Evolutionary conservation across 192 early-diverging fungal species (phyloP).

Genomic region (Chytriomyces hyalinus): DNA sequence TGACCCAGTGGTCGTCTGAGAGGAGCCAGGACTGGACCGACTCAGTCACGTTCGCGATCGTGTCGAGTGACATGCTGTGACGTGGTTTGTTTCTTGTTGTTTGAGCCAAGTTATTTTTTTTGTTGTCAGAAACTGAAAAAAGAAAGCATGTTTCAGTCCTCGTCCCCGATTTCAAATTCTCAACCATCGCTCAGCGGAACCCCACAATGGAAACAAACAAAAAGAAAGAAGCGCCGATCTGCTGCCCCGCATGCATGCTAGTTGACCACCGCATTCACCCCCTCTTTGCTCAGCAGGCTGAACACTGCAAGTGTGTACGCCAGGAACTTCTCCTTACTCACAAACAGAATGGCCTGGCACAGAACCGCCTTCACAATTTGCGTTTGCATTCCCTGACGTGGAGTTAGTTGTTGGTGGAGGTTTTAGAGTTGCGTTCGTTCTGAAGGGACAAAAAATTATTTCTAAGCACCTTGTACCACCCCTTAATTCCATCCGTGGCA

Average conservation of each 20-base stretch:
- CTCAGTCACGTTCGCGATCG: neutral
- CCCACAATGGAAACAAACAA: too few relatives aligned
- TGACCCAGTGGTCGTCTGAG: constrained; percentile 26
- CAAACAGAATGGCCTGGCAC: constrained; percentile 96
- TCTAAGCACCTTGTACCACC: constrained; percentile 87
- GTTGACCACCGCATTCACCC: neutral
- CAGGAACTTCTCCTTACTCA: constrained; percentile 92
- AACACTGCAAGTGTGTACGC: constrained; percentile 72
- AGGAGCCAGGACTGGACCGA: constrained; percentile 13
- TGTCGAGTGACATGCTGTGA: neutral
- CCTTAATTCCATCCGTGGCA: constrained; percentile 78
- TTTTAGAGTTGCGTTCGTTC: neutral
- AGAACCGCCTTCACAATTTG: constrained; percentile 99
- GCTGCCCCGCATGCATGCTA: neutral
- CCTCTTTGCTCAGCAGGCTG: constrained; percentile 27
- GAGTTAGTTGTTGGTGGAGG: neutral
- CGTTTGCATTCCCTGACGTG: constrained; percentile 84
- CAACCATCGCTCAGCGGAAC: too few relatives aligned
- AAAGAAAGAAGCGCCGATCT: too few relatives aligned
- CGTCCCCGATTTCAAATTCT: too few relatives aligned
- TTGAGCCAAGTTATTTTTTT: constrained; percentile 4
- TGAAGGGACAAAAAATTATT: neutral
- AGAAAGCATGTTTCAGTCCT: too few relatives aligned
- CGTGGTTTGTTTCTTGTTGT: neutral
- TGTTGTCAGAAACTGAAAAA: neutral